Evolutionary conservation across 2,329 filamentous ascomycete genomes (phyloP).

Genomic region (Pestalotiopsis sp.): DNA sequence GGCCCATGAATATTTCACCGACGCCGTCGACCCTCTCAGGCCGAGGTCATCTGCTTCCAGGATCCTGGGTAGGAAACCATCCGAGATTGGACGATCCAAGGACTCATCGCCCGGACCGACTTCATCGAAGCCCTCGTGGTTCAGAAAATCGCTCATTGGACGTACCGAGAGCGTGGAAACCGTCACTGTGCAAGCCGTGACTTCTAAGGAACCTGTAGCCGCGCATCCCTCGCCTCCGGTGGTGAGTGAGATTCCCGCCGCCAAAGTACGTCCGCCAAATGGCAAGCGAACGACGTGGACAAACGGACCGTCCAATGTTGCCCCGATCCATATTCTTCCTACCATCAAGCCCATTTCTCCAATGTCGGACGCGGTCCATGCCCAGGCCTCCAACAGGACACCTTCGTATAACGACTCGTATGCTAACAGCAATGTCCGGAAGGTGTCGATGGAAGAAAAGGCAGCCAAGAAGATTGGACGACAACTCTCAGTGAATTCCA

Average conservation of each 20-base stretch:
- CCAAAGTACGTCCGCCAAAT: slow-evolving; percentile 54
- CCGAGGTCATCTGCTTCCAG: slow-evolving; percentile 89
- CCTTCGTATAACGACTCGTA: slow-evolving; percentile 56
- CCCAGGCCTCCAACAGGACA: slow-evolving; percentile 75
- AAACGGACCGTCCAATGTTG: slow-evolving; percentile 76
- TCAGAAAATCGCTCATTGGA: slow-evolving; percentile 90
- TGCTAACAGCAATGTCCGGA: slow-evolving; percentile 40
- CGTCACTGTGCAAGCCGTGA: slow-evolving; percentile 45
- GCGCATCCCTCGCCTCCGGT: slow-evolving; percentile 36
- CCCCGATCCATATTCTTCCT: slow-evolving; percentile 93
- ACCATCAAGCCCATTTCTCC: slow-evolving; percentile 94
- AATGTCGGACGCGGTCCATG: slow-evolving; percentile 90
- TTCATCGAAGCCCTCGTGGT: slow-evolving; percentile 90
- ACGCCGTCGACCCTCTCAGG: slow-evolving; percentile 87
- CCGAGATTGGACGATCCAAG: slow-evolving; percentile 74
- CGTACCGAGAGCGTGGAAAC: slow-evolving; percentile 71
- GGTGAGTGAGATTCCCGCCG: slow-evolving; percentile 39
- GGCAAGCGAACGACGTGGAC: slow-evolving; percentile 93
- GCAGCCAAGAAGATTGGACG: slow-evolving; percentile 88
- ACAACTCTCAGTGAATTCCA: slow-evolving; percentile 89
- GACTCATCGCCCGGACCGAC: slow-evolving; percentile 63
- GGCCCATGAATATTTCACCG: slow-evolving; percentile 90
- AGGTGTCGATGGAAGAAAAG: slow-evolving; percentile 60
- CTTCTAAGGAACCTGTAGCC: slow-evolving; percentile 47
- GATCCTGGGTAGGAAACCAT: slow-evolving; percentile 87